Base-by-base conservation (phyloP, 2,329 filamentous ascomycete species). In the Lachnellula subtilissima region DNA sequence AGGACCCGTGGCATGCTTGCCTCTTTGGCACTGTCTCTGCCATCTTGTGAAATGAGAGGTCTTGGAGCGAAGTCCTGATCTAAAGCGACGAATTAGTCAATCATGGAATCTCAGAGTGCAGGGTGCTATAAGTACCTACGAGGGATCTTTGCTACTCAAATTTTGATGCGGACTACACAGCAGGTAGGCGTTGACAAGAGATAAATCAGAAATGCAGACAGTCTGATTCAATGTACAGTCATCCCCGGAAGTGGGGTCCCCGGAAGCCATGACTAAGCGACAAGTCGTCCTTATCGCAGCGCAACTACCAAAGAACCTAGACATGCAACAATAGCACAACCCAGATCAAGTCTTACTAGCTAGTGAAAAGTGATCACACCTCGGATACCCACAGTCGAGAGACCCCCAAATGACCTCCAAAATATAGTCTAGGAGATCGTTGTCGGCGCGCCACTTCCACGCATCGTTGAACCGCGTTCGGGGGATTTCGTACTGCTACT, bases 1-100 rank as follows among this genome's bases (percentile, higher is more conserved):
- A 78, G 15, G 74, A 77, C 40, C 76, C 76, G 53, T 48, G 56
- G 56, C 56, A 58, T 58, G 56, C 50, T 58, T 58, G 56, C 62
- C 56, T 63, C 56, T 61, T 63, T 59, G 63, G 62, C 56, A 50
- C 53, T 64, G 62, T 58, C 57, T 61, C 60, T 64, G 61, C 58
- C 63, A 65, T 65, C 57, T 59, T 61, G 60, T 61, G 60, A 60
- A 60, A 61, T 60, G 54, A 58, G 54, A 62, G 54, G 54, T 60
- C 50, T 62, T 59, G 55, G 52, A 54, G 56, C 59, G 56, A 61
- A 59, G 56, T 55, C 53, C 45, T 55, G 52, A 53, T 50, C 49
- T 58, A 45, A 53, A 58, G 49, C 43, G 50, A 53, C 45, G 28
- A 55, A 55, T 58, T 58, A 37, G 46, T 55, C 40, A 58, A 58